phyloP scores from a whole-genome alignment of 2,329 filamentous ascomycete genomes.

The Zymoseptoria pseudotritici region DNA sequence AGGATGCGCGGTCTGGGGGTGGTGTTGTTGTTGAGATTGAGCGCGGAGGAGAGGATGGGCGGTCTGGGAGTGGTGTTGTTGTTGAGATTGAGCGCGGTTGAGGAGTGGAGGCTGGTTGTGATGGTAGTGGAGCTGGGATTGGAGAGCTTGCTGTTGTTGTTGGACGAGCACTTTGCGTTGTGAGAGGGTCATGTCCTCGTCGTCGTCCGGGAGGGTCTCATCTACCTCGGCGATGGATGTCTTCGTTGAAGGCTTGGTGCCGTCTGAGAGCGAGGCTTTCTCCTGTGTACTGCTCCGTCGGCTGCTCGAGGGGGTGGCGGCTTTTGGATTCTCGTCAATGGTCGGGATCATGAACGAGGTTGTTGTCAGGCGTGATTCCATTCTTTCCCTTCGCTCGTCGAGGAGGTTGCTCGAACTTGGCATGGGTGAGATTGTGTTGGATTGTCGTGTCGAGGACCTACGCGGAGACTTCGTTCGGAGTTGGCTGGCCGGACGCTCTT shows the following conservation, averaged over 20 bases:
- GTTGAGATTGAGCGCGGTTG: background rate
- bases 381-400: slow-evolving; percentile 47
- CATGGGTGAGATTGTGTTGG: slow-evolving; percentile 18
- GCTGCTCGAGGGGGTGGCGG: slow-evolving; percentile 5
- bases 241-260: slow-evolving; percentile 27
- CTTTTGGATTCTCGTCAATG: slow-evolving; percentile 6
- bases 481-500: background rate
- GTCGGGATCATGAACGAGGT: slow-evolving; percentile 32
- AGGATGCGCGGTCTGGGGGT: background rate
- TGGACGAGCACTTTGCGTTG: slow-evolving; percentile 46
- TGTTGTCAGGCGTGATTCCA: slow-evolving; percentile 36
- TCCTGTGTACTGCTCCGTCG: slow-evolving; percentile 7
- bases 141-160: slow-evolving; percentile 7
- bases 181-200: slow-evolving; percentile 65
- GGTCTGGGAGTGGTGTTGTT: slow-evolving; percentile 1
- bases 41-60: background rate
- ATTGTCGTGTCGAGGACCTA: background rate
- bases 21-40: background rate
- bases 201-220: slow-evolving; percentile 29
- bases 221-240: slow-evolving; percentile 29
- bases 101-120: background rate
- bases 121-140: slow-evolving; percentile 2
- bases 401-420: slow-evolving; percentile 42
- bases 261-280: slow-evolving; percentile 6
- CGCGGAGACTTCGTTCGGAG: background rate